Evolutionary conservation across 805 yeast genomes (phyloP), one percentile per base, ranked within the genome.

Genomic region (Kluyveromyces wickerhamii): DNA sequence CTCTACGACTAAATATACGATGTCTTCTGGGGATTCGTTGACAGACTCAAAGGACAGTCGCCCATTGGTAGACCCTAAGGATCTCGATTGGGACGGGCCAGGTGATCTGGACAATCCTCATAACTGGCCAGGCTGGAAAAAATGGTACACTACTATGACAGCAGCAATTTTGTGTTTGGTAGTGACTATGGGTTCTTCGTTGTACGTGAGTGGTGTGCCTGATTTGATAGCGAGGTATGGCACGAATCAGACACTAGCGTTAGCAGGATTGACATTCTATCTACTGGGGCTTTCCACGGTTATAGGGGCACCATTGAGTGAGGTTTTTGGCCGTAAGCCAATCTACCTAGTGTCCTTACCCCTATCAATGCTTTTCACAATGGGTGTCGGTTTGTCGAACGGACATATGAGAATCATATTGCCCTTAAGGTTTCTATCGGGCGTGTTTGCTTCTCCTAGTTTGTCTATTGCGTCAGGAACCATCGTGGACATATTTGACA

Each of bases 401-500:
- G 74, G 60, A 12, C 53, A 79, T 44, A 77, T 82, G 44, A 65
- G 74, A 38, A 64, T 71, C 8, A 65, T 82, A 19, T 60, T 85
- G 31, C 77, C 86, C 4, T 63, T 83, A 29, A 62, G 95, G 47
- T 81, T 82, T 50, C 72, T 86, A 47, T 65, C 80, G 14, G 94
- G 94, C 1, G 66, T 79, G 19, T 69, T 79, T 32, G 85, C 92
- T 1, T 77, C 88, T 2, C 94, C 92, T 3, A 86, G 88, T 2
- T 66, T 86, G 60, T 79, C 94, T 7, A 74, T 83, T 44, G 89
- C 86, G 9, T 86, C 88, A 35, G 96, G 95, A 43, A 77, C 92
- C 4, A 74, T 86, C 41, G 63, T 78, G 36, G 95, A 86, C 59
- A 59, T 85, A 31, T 86, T 88, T 77, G 70, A 66, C 14, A 73